Percentiles rank a stretch among this genome's conserved stretches.
Evolutionary conservation across 179 eudicot species (phyloP).

Genomic region (Carnegiea gigantea): DNA sequence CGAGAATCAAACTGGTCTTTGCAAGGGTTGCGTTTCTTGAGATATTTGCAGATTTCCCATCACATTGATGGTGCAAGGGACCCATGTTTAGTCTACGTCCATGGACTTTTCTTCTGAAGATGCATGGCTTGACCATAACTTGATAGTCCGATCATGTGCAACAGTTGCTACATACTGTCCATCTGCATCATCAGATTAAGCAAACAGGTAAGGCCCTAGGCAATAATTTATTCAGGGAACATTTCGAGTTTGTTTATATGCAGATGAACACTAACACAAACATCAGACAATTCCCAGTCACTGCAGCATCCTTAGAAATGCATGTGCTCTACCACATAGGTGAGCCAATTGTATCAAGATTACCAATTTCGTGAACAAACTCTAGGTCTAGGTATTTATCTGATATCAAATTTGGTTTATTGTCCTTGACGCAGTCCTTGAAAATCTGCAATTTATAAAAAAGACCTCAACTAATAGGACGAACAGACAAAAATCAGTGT

Average conservation of each 20-base stretch:
- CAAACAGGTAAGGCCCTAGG: not conserved
- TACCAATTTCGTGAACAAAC: not conserved
- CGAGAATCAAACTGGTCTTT: not conserved
- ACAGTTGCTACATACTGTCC: conserved; percentile 80
- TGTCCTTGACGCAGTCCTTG: not conserved
- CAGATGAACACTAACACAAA: not conserved
- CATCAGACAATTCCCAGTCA: not conserved
- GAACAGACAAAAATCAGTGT: not conserved
- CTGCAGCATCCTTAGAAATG: not conserved
- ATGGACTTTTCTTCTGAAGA: conserved; percentile 53
- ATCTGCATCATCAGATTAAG: conserved; percentile 49
- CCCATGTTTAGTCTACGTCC: conserved; percentile 54
- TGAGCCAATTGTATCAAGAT: not conserved
- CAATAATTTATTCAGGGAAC: not conserved
- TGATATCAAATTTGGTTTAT: not conserved
- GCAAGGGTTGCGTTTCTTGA: not conserved
- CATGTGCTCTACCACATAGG: not conserved
- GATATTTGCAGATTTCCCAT: not conserved
- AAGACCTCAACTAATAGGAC: not conserved
- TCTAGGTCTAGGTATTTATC: not conserved
- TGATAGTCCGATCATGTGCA: conserved; percentile 84
- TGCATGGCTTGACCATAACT: conserved; percentile 67
- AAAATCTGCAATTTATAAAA: not conserved
- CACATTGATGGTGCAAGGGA: not conserved
- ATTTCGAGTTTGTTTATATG: not conserved